Evolutionary conservation across 257 asterid species (phyloP), one percentile per base, ranked within the genome.

Genomic region (Solanum ossicruentum): DNA sequence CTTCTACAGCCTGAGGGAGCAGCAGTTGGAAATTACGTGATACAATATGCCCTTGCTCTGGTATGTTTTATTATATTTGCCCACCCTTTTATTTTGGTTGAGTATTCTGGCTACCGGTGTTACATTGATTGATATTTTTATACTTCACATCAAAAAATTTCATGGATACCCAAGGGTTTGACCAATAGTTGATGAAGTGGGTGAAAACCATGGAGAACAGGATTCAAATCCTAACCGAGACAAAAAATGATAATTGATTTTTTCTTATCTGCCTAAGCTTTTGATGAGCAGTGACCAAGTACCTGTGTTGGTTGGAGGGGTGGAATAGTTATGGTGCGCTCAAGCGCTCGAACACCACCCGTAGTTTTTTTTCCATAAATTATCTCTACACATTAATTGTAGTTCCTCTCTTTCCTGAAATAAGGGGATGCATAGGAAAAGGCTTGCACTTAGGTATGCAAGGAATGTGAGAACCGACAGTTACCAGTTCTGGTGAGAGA

Each of bases 1-100:
- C 72, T 82, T 82, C 89, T 86, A 54, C 95, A 96, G 99, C 99
- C 99, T 84, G 98, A 97, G 91, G 99, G 99, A 86, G 98, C 98
- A 85, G 98, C 98, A 84, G 86, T 88, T 83, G 82, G 87, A 83
- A 94, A 97, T 90, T 94, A 92, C 84, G 94, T 95, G 51, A 94
- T 97, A 73, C 99, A 94, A 83, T 97, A 93, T 87, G 98, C 99
- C 88, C 92, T 97, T 16, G 96, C 99, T 75, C 90, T 95, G 98
- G 99, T 97, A 90, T 32, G 92, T 78, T 66, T 84, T 55, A 75
- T 23, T 84, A 70, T 65, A 73, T 57, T 65, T 51, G 52, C 78
- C 1, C 4, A 4, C 52, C 75, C 75, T 67, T 67, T 67, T 66
- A 66, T 66, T 32, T 69, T 69, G 4, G 15, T 69, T 69, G 36